Percentiles rank a stretch among this genome's conserved stretches.
phyloP scores from a whole-genome alignment of 2,329 filamentous ascomycete species.

The Colletotrichum somersetense region DNA sequence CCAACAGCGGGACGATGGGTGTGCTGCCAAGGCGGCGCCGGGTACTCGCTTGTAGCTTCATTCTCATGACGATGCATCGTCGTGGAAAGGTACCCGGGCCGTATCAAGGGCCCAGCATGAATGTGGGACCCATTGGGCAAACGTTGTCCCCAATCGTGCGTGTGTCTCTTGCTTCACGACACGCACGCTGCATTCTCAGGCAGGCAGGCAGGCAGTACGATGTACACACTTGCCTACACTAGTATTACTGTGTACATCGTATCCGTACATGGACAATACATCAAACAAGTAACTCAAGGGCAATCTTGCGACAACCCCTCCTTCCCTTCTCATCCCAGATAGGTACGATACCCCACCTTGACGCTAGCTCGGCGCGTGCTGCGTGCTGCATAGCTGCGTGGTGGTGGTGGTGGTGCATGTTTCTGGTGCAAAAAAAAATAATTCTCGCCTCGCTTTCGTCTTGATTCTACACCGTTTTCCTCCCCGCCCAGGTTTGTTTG shows the following conservation, averaged over 20 bases:
- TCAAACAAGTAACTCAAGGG: conserved; percentile 4
- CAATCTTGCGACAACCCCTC: conserved; percentile 40
- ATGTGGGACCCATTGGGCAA: conserved; percentile 31
- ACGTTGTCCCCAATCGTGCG: conserved; percentile 30
- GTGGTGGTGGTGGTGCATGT: background rate
- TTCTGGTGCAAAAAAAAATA: background rate
- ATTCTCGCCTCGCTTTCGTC: conserved; percentile 33
- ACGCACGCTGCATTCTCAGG: conserved; percentile 30
- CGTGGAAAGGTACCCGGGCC: conserved; percentile 29
- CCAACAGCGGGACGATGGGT: conserved; percentile 28
- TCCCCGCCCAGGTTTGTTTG: background rate
- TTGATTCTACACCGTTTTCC: background rate
- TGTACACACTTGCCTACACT: no score
- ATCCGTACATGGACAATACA: no score
- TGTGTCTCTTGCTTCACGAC: conserved; percentile 21
- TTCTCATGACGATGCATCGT: conserved; percentile 23
- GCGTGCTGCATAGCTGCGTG: background rate
- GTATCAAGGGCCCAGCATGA: conserved; percentile 17
- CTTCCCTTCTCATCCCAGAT: background rate
- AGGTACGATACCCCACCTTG: conserved; percentile 27
- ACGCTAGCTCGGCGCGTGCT: conserved; percentile 3
- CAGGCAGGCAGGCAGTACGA: conserved; percentile 14
- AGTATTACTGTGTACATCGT: no score
- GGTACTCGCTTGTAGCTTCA: conserved; percentile 14
- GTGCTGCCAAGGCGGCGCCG: background rate